Percentiles rank a stretch among this genome's conserved stretches.
These are phyloP conservation scores for Collariella sp. DNA, from an alignment of 495 filamentous ascomycete genomes.

Conservation along the genomic window DNA sequence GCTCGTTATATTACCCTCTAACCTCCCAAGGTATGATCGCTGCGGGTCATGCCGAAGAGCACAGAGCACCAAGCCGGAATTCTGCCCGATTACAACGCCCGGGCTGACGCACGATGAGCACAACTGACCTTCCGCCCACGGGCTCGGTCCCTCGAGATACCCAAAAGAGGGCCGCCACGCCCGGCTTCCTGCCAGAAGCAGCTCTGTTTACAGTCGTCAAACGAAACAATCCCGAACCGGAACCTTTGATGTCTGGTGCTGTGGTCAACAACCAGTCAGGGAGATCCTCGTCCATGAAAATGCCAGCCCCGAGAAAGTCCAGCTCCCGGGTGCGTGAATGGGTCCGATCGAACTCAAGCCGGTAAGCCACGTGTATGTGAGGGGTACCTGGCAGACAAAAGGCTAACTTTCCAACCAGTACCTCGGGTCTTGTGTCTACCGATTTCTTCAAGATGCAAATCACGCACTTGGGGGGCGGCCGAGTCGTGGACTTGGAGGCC, in stretches of 20 bases:
- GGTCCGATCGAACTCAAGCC: constrained; percentile 21
- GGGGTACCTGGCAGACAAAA: too few species aligned
- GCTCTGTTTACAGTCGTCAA: constrained; percentile 2
- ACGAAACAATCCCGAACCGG: neutral
- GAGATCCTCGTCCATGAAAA: constrained; percentile 13
- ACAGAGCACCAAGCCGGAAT: neutral
- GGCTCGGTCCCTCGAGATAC: constrained; percentile 16
- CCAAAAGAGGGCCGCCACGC: neutral
- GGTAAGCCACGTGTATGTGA: constrained; percentile 9
- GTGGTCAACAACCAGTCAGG: neutral
- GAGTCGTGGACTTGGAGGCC: constrained; percentile 12
- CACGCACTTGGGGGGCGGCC: constrained; percentile 28
- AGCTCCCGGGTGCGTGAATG: constrained; percentile 22
- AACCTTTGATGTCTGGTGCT: neutral
- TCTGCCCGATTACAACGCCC: neutral
- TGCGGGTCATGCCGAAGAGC: neutral
- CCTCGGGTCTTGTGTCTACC: neutral
- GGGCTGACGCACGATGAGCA: neutral
- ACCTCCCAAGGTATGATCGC: neutral
- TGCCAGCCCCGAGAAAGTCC: constrained; percentile 9
- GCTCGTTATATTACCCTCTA: neutral
- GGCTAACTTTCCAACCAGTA: neutral
- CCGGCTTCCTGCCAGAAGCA: neutral
- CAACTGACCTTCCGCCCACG: neutral
- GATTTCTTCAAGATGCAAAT: constrained; percentile 17